Evolutionary conservation across 23 red algal genomes (phyloP), one percentile per base, ranked within the genome.

Genomic region (Gracilaria domingensis): DNA sequence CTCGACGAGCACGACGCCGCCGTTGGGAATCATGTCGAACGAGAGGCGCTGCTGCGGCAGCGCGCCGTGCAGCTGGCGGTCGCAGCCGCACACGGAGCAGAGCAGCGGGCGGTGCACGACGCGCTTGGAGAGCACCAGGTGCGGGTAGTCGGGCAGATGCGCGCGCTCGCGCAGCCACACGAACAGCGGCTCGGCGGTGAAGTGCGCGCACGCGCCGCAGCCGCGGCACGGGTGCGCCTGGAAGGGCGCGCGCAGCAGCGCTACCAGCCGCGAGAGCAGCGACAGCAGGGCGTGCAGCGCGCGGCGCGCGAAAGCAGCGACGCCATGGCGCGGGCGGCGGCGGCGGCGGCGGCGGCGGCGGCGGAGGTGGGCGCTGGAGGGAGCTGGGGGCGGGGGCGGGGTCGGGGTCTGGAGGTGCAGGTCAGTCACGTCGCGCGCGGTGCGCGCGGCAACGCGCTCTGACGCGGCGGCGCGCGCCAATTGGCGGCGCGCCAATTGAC

Each of bases 11-110:
- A 87, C 69, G 56, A 25, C n/a, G n/a, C 83, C 83, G 69, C 83
- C 83, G 83, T 87, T 74, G 69, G 83, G 83, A 16, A 87, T 72
- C 62, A 42, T 59, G 29, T 87, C 83, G 30, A 75, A 73, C 5
- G 83, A 75, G 65, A 87, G 65, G 17, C 35, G 48, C 29, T 47
- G 32, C 38, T 18, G 34, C 28, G 49, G 1, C 24, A 87, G 49
- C 24, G 40, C 8, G 40, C 39, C 64, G 40, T 87, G 83, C 16
- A 32, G 20, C 40, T 87, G 32, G 33, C 83, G 83, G 17, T 24
- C 36, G 44, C 64, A 66, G 18, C 67, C 67, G 49, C 83, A 87
- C 23, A 30, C 42, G 48, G 39, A 37, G 25, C 83, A 87, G 56
- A 20, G 42, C 30, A 87, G 34, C 35, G 83, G 83, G 12, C 45